Percentiles rank a stretch among this genome's conserved stretches.
Evolutionary conservation across 306 rosid genomes (phyloP).

Genomic region (Begonia loranthoides): DNA sequence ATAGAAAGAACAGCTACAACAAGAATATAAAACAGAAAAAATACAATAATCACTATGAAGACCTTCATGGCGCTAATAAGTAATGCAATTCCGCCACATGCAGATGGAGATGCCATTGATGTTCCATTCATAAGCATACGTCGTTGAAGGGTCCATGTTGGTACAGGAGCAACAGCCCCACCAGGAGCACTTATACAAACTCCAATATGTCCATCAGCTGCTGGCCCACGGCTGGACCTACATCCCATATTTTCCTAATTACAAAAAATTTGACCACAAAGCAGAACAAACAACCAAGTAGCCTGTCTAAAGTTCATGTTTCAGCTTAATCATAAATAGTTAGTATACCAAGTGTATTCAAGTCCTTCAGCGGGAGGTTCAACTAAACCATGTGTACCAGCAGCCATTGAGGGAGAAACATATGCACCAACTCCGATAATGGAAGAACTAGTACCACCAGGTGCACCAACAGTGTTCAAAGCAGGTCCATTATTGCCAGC

Average conservation of each 20-base stretch:
- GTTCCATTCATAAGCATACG: slow-evolving; percentile 99
- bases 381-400: slow-evolving; percentile 91
- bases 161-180: slow-evolving; percentile 98
- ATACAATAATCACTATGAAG: slow-evolving; percentile 6
- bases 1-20: slow-evolving; percentile 9
- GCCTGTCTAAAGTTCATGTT: neutral
- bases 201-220: slow-evolving; percentile 95
- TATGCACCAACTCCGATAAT: slow-evolving; percentile 95
- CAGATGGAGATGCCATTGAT: slow-evolving; percentile 97
- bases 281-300: slow-evolving; percentile 8
- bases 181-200: slow-evolving; percentile 95
- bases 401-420: slow-evolving; percentile 98
- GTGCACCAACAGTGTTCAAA: slow-evolving; percentile 96
- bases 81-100: slow-evolving; percentile 94
- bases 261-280: slow-evolving; percentile 8
- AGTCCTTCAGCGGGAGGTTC: slow-evolving; percentile 91
- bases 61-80: slow-evolving; percentile 97
- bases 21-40: slow-evolving; percentile 11
- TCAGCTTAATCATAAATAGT: slow-evolving; percentile 8
- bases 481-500: slow-evolving; percentile 99
- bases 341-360: slow-evolving; percentile 84
- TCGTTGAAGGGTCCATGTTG: slow-evolving; percentile 95
- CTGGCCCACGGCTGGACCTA: slow-evolving; percentile 99
- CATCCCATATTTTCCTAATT: slow-evolving; percentile 14
- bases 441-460: slow-evolving; percentile 94